phyloP scores from a whole-genome alignment of 331 rosid genomes.

The Erythrophleum ivorense region DNA sequence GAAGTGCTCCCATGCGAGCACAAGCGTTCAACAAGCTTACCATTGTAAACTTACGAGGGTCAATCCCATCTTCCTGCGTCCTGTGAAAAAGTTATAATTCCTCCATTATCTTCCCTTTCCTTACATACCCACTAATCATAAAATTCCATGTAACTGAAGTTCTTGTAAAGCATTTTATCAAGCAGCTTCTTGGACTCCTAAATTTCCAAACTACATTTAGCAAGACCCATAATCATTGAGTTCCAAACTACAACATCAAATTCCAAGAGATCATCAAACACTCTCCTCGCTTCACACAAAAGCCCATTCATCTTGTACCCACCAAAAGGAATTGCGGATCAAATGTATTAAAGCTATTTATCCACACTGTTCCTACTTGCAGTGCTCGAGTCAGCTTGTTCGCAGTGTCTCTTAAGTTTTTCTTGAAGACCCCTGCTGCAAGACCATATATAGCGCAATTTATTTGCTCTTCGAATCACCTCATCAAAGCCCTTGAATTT shows the following conservation, averaged over 20 bases:
- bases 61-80: constrained; percentile 61
- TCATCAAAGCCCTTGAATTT: no score
- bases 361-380: no score
- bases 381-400: no score
- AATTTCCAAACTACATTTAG: constrained; percentile 76
- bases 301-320: no score
- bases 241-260: constrained; percentile 76
- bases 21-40: constrained; percentile 88
- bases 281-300: constrained; percentile 58
- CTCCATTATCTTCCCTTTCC: constrained; percentile 66
- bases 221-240: constrained; percentile 76
- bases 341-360: no score
- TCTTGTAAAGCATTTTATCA: constrained; percentile 62
- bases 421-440: no score
- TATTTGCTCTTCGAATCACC: no score
- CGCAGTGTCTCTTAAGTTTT: no score
- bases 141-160: constrained; percentile 74
- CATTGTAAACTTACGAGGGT: constrained; percentile 84
- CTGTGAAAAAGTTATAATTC: constrained; percentile 63
- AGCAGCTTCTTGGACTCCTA: constrained; percentile 67
- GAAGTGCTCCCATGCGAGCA: constrained; percentile 78
- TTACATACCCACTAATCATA: constrained; percentile 84
- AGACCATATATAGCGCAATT: no score
- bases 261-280: constrained; percentile 59
- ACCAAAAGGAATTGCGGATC: no score